Conservation (phyloP, 768 basidiomycete genomes). For the Lactarius vividus region DNA sequence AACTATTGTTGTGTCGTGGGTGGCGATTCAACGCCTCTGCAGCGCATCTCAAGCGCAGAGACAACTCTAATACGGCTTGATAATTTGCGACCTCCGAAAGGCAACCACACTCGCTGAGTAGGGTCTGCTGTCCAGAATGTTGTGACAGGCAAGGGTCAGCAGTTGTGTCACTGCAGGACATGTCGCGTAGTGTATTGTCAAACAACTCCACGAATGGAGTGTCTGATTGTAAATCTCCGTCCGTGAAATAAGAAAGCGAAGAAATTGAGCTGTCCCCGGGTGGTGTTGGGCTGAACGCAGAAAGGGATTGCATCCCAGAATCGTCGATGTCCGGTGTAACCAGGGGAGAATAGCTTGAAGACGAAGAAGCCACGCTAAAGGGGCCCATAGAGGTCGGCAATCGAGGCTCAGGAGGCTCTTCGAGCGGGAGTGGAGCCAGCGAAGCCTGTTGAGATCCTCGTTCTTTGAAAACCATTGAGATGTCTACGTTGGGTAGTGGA, state of each 20-base stretch:
- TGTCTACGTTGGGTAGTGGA: neutral
- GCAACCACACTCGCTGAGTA: constrained; percentile 51
- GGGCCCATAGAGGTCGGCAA: neutral
- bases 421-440: no score
- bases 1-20: constrained; percentile 37
- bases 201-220: neutral
- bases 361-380: neutral
- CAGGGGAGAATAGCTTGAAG: neutral
- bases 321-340: neutral
- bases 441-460: neutral
- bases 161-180: neutral
- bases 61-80: constrained; percentile 61
- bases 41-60: constrained; percentile 57
- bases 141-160: neutral
- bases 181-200: constrained; percentile 1
- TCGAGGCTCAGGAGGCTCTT: neutral
- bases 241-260: constrained; percentile 2
- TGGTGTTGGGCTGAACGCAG: neutral
- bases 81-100: constrained; percentile 54
- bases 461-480: neutral
- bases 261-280: neutral
- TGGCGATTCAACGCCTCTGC: constrained; percentile 52
- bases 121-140: neutral
- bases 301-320: constrained; percentile 1
- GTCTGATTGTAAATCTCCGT: neutral